Base-by-base conservation (phyloP, 73 alveolate species). In the Tetrahymena malaccensis region DNA sequence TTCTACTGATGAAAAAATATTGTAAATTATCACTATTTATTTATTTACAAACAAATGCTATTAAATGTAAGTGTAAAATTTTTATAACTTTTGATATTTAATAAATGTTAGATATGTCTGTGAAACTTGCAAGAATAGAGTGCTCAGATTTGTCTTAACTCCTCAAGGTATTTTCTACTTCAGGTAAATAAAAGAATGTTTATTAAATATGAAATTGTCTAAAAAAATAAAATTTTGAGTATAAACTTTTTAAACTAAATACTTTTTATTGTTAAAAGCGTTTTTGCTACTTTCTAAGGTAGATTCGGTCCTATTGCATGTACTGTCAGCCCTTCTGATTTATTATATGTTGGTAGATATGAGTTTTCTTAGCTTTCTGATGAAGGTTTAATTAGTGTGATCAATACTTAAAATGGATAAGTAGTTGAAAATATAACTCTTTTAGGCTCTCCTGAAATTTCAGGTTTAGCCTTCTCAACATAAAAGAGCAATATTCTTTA, bases 111-210 rank as follows among this genome's bases (percentile, higher is more conserved):
- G 89, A n/a, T 99, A 97, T 95, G 98, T 98, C 10, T 97, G 99
- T 44, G 99, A 99, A 97, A 98, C 99, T 19, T 97, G 97, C 85
- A 97, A 96, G 85, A 99, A 99, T 93, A 97, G 99, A 93, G 98
- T 99, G 35, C 96, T 99, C 93, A 98, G 99, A 96, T 96, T 99
- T 22, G 99, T 98, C 15, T 97, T 96, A 89, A 98, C 98, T 94
- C 98, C 99, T 13, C 96, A 96, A 56, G 99, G 99, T 16, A 99
- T 98, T 40, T 99, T 97, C 93, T 99, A 98, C 96, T 96, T 98
- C 94, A 94, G 97, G 89, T 70, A 70, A 70, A 70, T 70, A 22
- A 27, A 25, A 4, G 4, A n/a, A 27, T 70, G 25, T 9, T 16
- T 3, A 57, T 57, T 7, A 70, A 70, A 50, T 50, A 19, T 50